Evolutionary conservation across 2,329 filamentous ascomycete genomes (phyloP), one percentile per base, ranked within the genome.

Genomic region (Alternaria triticina): DNA sequence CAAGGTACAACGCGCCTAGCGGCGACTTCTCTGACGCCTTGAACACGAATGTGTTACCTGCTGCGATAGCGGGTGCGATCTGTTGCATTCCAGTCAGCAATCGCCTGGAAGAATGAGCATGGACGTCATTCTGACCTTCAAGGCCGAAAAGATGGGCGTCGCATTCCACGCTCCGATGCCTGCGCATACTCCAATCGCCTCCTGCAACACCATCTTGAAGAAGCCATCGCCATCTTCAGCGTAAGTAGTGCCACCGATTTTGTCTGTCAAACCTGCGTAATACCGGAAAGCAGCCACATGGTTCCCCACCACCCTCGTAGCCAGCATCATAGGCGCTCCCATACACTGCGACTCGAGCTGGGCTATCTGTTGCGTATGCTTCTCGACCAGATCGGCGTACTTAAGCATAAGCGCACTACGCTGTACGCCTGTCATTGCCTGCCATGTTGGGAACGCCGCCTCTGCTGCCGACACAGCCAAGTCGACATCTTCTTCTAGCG

Each of bases 151-250:
- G 64, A 70, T 28, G 6, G 65, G 46, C 0, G 70, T 62, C 11
- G 65, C 70, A 57, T 76, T 77, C 73, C 74, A 77, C n/a, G 74
- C 67, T 15, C 71, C 74, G 55, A 76, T 74, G 4, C 73, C 75
- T 15, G 72, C 74, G 51, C 75, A 77, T 4, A 76, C 75, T 12
- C 75, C 74, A 30, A 70, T 54, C 17, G 74, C 70, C 50, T 76
- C 61, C 43, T 64, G 36, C 52, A 50, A 23, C 23, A 54, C 28
- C 57, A 54, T 40, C 15, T 57, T n/a, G 23, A 57, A 25, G 3
- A 15, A 44, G n/a, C 22, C 30, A 22, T 20, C 13, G 46, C 33
- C 25, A 27, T 44, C 54, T 55, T 33, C 51, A 6, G 50, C 23
- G 33, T 23, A 73, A 6, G 67, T 68, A 58, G 69, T 62, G 2